These are phyloP conservation scores for Trichosporon sp. DNA, from an alignment of 1,284 basidiomycete genomes.

Conservation along the genomic window DNA sequence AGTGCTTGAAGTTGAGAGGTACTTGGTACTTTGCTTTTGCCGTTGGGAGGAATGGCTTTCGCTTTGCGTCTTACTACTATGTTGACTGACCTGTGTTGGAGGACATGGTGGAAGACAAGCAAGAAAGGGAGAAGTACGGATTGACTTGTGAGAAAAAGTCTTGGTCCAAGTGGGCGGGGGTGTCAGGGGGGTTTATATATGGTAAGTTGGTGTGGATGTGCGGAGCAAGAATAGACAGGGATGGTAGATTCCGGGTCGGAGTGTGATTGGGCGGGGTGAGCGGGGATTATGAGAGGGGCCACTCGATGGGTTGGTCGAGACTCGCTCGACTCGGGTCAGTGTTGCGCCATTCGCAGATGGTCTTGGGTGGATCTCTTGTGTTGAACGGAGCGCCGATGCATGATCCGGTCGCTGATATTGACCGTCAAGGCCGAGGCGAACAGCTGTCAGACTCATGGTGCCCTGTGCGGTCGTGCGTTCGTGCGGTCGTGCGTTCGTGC, in stretches of 20 bases:
- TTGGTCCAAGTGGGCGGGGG: neutral
- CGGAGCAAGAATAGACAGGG: neutral
- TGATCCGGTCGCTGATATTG: neutral
- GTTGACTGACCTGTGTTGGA: constrained; percentile 7
- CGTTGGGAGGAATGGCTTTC: no score
- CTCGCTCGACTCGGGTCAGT: neutral
- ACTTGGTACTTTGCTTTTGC: neutral
- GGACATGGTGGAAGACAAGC: constrained; percentile 6
- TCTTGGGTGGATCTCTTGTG: no score
- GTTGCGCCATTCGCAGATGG: neutral
- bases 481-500: neutral
- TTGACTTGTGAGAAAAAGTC: neutral
- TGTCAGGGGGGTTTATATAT: constrained; percentile 1
- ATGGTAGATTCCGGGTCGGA: neutral
- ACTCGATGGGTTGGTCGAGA: neutral
- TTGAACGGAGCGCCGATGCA: neutral
- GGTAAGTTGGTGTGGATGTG: neutral
- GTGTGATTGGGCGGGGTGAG: neutral
- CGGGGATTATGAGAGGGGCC: neutral
- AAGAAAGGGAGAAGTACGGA: neutral
- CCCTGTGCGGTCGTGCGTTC: no score
- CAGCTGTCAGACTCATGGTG: neutral
- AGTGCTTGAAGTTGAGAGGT: neutral
- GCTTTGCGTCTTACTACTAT: constrained; percentile 15
- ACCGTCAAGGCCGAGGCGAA: neutral